Evolutionary conservation across 2,329 filamentous ascomycete species (phyloP), one percentile per base, ranked within the genome.

Genomic region (Podosphaera leucotricha): DNA sequence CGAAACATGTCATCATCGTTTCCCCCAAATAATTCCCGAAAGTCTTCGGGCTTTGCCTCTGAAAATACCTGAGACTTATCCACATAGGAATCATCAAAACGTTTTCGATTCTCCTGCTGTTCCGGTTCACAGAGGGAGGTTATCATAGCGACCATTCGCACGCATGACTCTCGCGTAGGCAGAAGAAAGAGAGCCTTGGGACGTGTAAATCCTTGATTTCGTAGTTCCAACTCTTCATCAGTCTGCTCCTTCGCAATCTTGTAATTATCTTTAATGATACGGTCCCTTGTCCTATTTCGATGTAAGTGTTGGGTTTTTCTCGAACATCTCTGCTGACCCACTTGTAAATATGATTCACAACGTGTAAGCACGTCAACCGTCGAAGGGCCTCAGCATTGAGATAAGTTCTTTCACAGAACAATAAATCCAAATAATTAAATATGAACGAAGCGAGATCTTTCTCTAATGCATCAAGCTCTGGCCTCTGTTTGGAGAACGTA

Each of bases 1-100:
- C 87, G 76, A 64, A 95, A 98, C 72, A 92, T 90, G 62, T 98
- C 90, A 58, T 95, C 90, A 58, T 93, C 84, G 57, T 94, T 95
- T 47, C 90, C 90, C 48, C 78, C 78, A 56, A 98, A 98, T 0
- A 95, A 68, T 46, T 92, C 81, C 20, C 72, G 69, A 61, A 92
- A 95, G 59, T 95, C 90, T 2, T 77, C 78, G 0, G 90, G 79
- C 56, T 84, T 83, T 56, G 81, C 75, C 7, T 71, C 65, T 21
- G 77, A 74, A 52, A 84, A 78, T 35, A 72, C 73, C 47, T 76
- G 70, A 19, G 80, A 72, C 35, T 73, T 71, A 22, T 77, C 71
- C 6, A 77, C 68, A 60, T 86, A 98, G 1, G 72, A 73, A 45
- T 94, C 86, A 33, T 87, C 70, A 55, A 98, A 95, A 0, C 90